Evolutionary conservation across 2,329 filamentous ascomycete genomes (phyloP).

Genomic region (Scolecobasidium constrictum): DNA sequence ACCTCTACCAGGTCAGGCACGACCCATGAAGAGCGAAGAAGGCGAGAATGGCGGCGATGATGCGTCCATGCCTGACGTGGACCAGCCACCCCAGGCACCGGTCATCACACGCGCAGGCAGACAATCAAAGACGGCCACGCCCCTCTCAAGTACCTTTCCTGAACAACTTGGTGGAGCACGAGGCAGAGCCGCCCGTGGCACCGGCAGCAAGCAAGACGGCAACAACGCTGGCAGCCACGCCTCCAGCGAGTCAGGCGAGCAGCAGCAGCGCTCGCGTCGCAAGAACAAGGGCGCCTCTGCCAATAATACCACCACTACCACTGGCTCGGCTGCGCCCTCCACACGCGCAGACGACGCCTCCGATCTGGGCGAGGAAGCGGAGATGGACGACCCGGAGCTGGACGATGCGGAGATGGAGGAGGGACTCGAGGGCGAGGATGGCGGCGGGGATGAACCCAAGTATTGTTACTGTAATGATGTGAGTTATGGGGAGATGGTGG

Average conservation of each 20-base stretch:
- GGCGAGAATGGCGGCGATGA: conserved; percentile 33
- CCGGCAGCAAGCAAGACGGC: conserved; percentile 15
- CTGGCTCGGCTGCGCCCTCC: not conserved
- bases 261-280: conserved; percentile 17
- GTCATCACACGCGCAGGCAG: conserved; percentile 26
- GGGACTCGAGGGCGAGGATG: conserved; percentile 23
- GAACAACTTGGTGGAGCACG: conserved; percentile 26
- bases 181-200: conserved; percentile 25
- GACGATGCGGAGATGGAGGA: conserved; percentile 23
- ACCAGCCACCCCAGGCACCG: conserved; percentile 1
- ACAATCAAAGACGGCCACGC: conserved; percentile 37
- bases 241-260: conserved; percentile 29
- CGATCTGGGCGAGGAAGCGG: conserved; percentile 22
- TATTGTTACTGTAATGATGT: conserved; percentile 58
- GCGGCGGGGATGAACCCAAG: conserved; percentile 41
- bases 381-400: conserved; percentile 19
- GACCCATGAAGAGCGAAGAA: conserved; percentile 39
- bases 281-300: conserved; percentile 25
- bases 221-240: conserved; percentile 18
- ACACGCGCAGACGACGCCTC: conserved; percentile 26
- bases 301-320: too few relatives aligned
- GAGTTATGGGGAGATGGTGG: conserved; percentile 57
- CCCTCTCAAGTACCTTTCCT: conserved; percentile 31
- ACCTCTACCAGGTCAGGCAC: conserved; percentile 23
- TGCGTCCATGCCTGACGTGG: conserved; percentile 1